Conservation (phyloP, 805 yeast genomes). For the Teunomyces barrocoloradensis region DNA sequence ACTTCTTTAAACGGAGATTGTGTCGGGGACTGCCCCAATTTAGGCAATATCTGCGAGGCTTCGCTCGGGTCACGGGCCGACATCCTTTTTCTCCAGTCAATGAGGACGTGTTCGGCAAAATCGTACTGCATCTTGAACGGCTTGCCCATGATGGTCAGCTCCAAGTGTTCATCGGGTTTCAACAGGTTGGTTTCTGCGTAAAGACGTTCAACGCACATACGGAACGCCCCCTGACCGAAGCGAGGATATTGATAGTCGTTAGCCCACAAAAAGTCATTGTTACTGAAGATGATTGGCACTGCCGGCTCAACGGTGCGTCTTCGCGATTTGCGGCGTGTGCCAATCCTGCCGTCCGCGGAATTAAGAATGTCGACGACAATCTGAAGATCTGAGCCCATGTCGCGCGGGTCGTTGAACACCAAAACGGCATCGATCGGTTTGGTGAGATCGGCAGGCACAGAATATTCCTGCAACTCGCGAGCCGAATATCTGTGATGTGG, state of each 20-base stretch:
- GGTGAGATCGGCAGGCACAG: conserved; percentile 27
- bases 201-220: conserved; percentile 58
- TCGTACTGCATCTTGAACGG: conserved; percentile 79
- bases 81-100: conserved; percentile 49
- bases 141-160: conserved; percentile 68
- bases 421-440: conserved; percentile 69
- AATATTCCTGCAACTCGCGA: conserved; percentile 45
- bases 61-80: conserved; percentile 11
- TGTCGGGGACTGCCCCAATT: conserved; percentile 38
- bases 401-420: conserved; percentile 87
- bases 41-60: conserved; percentile 38
- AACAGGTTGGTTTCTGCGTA: conserved; percentile 56
- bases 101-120: conserved; percentile 72
- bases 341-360: conserved; percentile 60
- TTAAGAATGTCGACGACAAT: conserved; percentile 68
- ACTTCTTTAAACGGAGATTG: conserved; percentile 50
- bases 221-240: conserved; percentile 89
- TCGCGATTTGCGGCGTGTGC: conserved; percentile 48
- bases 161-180: conserved; percentile 13
- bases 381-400: conserved; percentile 82
- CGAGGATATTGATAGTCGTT: conserved; percentile 75
- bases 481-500: conserved; percentile 62
- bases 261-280: conserved; percentile 85
- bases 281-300: conserved; percentile 75
- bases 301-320: conserved; percentile 40